These are phyloP conservation scores for Mortierella sp. DNA, from an alignment of 371 early-diverging fungal species.

Conservation along the genomic window DNA sequence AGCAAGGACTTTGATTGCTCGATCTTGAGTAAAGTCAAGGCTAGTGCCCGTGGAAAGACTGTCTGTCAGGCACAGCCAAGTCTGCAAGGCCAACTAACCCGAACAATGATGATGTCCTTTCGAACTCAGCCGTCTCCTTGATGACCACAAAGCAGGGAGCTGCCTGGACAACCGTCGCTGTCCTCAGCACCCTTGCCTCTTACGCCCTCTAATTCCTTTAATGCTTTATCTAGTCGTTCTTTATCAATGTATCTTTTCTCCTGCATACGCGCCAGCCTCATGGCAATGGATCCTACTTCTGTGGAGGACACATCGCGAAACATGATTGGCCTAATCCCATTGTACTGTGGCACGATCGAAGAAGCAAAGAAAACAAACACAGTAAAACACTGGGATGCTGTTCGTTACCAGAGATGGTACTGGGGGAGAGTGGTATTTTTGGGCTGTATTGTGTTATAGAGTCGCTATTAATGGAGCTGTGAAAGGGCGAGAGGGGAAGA, in stretches of 20 bases:
- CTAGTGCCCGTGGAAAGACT: constrained; percentile 42
- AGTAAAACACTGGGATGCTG: neutral
- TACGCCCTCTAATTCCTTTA: neutral
- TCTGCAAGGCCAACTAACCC: constrained; percentile 35
- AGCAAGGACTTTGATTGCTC: constrained; percentile 49
- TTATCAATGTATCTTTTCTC: neutral
- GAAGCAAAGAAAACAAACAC: neutral
- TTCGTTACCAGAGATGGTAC: neutral
- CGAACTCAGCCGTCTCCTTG: neutral
- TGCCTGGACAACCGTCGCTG: neutral
- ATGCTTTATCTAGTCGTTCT: neutral
- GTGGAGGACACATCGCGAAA: neutral
- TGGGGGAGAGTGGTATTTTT: neutral
- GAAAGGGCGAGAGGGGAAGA: neutral
- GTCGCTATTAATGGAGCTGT: constrained; percentile 4
- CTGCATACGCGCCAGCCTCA: neutral
- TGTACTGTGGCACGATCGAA: neutral
- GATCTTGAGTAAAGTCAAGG: constrained; percentile 42
- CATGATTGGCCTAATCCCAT: neutral
- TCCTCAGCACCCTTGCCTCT: neutral
- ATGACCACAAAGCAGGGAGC: neutral
- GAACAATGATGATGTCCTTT: neutral
- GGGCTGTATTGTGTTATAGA: neutral
- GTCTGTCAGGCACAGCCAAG: constrained; percentile 37
- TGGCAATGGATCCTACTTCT: neutral